Conservation (phyloP, 805 yeast genomes). For the Candida michaelii region DNA sequence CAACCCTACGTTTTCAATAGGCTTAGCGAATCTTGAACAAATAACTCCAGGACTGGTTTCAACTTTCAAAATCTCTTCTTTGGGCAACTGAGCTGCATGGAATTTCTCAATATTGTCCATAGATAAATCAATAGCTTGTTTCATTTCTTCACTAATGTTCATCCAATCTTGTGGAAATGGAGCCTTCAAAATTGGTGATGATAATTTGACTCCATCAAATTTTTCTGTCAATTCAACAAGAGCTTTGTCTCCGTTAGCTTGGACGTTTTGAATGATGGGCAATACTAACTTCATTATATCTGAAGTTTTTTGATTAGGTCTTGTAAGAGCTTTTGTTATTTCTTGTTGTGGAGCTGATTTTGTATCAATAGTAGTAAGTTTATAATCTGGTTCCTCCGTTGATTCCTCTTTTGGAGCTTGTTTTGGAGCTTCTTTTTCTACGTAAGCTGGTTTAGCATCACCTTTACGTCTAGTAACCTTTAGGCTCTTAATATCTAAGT, state of each 20-base stretch:
- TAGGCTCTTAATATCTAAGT: constrained; percentile 76
- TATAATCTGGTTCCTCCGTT: constrained; percentile 27
- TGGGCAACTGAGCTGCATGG: constrained; percentile 89
- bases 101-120: constrained; percentile 85
- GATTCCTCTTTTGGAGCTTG: constrained; percentile 14
- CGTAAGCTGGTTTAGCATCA: constrained; percentile 86
- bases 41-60: constrained; percentile 93
- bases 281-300: constrained; percentile 90
- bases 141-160: constrained; percentile 71
- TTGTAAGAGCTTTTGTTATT: constrained; percentile 64
- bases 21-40: constrained; percentile 93
- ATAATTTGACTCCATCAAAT: constrained; percentile 80
- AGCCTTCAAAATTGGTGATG: constrained; percentile 74
- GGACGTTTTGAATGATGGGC: constrained; percentile 84
- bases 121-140: constrained; percentile 83
- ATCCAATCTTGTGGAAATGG: constrained; percentile 83
- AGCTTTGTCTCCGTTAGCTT: constrained; percentile 78
- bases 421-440: constrained; percentile 25
- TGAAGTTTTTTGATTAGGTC: constrained; percentile 95
- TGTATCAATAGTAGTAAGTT: constrained; percentile 50
- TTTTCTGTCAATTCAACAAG: constrained; percentile 85
- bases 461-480: constrained; percentile 94
- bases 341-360: constrained; percentile 36
- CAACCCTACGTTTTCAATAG: constrained; percentile 91
- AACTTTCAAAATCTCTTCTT: constrained; percentile 65